Evolutionary conservation across 192 early-diverging fungal species (phyloP), one percentile per base, ranked within the genome.

Genomic region (Glomus cerebriforme): DNA sequence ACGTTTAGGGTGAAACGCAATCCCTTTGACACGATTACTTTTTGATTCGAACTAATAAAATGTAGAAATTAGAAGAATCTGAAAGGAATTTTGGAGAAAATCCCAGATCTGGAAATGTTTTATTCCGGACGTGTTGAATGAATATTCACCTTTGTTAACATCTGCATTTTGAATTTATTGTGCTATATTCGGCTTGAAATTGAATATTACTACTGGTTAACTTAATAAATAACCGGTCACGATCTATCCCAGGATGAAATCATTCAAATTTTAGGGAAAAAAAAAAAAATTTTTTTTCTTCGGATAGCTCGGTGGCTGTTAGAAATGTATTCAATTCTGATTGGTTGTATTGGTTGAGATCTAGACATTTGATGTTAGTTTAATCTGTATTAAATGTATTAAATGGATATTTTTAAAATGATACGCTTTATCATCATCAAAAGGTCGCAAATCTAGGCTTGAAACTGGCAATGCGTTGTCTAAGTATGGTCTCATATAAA

Each of bases 1-100:
- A 47, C 98, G 93, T 83, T 97, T 99, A 7, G 96, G 95, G 80
- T 98, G 97, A 85, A 98, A 98, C 31, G 93, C 93, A 76, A 97
- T 87, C 43, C 96, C 95, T 85, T 98, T 99, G 79, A 98, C 98
- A 79, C 96, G 92, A 83, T 96, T 99, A 85, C 96, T 97, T 86
- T 99, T 99, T 22, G 96, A 97, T 88, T 99, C 98, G 88, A 99
- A 99, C 92, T 99, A 63, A 83, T 39, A 8, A 26, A 26, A 72
- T 10, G 58, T 49, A 45, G n/a, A 27, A 47, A 27, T 19, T 43
- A 31, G 4, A 39, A 13, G 26, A 22, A 64, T 66, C n/a, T 37
- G n/a, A 26, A 39, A 0, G 22, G 19, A 39, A n/a, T 32, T 47
- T 27, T 63, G 29, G 19, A 70, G 58, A 39, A 77, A 39, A 75